A percentile compares a stretch with the other conserved stretches of the same genome.
Evolutionary conservation across 2,329 filamentous ascomycete genomes (phyloP).

Genomic region (Lachnellula suecica): DNA sequence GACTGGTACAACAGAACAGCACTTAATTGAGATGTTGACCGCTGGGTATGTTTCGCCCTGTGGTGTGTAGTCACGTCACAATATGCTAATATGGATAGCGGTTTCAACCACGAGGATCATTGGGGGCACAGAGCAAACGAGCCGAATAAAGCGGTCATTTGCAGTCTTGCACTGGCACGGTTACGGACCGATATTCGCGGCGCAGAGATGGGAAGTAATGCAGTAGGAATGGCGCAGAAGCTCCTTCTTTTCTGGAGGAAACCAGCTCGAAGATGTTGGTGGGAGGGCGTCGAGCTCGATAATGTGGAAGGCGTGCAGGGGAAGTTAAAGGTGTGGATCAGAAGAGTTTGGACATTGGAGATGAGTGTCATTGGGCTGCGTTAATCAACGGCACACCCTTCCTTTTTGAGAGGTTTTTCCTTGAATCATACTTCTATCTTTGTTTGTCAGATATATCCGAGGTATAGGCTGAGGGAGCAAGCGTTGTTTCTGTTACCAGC

Average conservation of each 20-base stretch:
- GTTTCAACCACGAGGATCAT: constrained; percentile 91
- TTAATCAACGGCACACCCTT: constrained; percentile 7
- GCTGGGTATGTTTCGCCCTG: constrained; percentile 77
- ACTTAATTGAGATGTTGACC: constrained; percentile 98
- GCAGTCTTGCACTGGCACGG: constrained; percentile 89
- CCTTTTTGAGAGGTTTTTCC: not conserved
- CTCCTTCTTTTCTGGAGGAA: constrained; percentile 97
- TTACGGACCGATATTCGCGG: constrained; percentile 90
- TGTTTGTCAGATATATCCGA: constrained; percentile 6
- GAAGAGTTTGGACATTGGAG: constrained; percentile 96
- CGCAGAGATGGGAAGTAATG: constrained; percentile 70
- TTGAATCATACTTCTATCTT: not conserved
- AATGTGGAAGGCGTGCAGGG: constrained; percentile 88
- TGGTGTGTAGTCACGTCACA: not conserved
- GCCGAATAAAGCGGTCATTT: constrained; percentile 97
- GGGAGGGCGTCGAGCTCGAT: constrained; percentile 93
- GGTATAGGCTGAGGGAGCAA: constrained; percentile 3
- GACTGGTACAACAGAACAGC: constrained; percentile 92
- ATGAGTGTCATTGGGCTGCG: constrained; percentile 92
- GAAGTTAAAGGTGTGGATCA: constrained; percentile 95
- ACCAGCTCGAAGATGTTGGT: constrained; percentile 95
- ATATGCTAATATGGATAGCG: constrained; percentile 52
- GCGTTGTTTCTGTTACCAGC: constrained; percentile 8
- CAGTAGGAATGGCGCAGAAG: constrained; percentile 98
- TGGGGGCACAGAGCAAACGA: constrained; percentile 98